A percentile compares a stretch with the other conserved stretches of the same genome.
Evolutionary conservation across 176 grass and related monocot species (phyloP).

Genomic region (Calamus simplicifolius): DNA sequence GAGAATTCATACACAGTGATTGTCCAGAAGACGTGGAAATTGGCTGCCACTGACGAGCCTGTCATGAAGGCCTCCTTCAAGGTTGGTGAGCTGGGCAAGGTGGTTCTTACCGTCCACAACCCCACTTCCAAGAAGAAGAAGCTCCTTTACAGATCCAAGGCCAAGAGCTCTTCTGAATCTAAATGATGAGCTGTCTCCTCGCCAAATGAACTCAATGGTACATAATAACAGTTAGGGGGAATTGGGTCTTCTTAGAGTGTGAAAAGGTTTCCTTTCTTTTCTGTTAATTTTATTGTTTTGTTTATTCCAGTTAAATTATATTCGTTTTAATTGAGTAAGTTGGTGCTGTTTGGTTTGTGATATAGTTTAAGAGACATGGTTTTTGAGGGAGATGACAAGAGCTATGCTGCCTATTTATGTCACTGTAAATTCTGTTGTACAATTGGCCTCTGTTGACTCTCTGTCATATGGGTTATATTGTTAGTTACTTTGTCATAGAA

Average conservation of each 20-base stretch:
- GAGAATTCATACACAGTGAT: constrained; percentile 18
- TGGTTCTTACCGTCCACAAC: constrained; percentile 17
- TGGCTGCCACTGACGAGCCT: constrained; percentile 6
- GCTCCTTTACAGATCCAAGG: constrained; percentile 19
- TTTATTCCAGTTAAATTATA: constrained; percentile 10
- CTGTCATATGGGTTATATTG: constrained; percentile 18
- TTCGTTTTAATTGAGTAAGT: background rate
- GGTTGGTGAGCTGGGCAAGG: constrained; percentile 8
- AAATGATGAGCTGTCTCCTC: background rate
- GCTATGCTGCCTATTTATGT: constrained; percentile 21
- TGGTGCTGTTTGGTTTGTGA: constrained; percentile 36
- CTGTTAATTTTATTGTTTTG: constrained; percentile 6
- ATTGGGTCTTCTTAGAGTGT: no score
- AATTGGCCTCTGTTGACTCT: constrained; percentile 55
- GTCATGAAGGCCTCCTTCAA: constrained; percentile 15
- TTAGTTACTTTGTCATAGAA: background rate
- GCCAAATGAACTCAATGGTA: background rate
- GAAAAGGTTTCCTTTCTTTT: background rate
- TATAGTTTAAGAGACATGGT: constrained; percentile 35
- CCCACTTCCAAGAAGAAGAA: constrained; percentile 25
- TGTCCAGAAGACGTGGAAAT: constrained; percentile 10
- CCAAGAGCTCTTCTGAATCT: constrained; percentile 1
- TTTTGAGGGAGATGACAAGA: constrained; percentile 14
- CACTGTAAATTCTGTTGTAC: constrained; percentile 77
- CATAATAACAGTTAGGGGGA: constrained; percentile 12